phyloP scores from a whole-genome alignment of 257 asterid genomes.

The Schizonepeta tenuifolia region DNA sequence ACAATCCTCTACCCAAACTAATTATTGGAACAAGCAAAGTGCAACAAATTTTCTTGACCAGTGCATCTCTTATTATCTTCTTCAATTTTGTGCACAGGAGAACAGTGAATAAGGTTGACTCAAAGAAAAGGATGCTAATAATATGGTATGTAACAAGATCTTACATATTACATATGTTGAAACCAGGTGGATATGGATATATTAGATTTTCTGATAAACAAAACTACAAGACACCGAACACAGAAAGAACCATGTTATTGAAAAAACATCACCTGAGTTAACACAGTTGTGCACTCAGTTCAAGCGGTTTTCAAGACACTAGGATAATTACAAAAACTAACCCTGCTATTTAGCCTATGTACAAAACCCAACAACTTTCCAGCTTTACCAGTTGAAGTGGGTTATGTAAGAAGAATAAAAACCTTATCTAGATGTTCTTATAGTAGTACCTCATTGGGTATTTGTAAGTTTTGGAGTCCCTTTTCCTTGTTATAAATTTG shows the following conservation, averaged over 20 bases:
- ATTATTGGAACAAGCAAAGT: slow-evolving; percentile 17
- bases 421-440: neutral
- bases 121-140: neutral
- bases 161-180: neutral
- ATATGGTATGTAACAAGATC: slow-evolving; percentile 4
- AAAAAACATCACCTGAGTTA: neutral
- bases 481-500: neutral
- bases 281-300: slow-evolving; percentile 1
- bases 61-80: no score
- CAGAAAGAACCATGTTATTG: neutral
- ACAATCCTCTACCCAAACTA: slow-evolving; percentile 14
- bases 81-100: neutral
- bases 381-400: neutral
- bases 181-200: neutral
- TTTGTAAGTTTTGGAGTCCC: neutral
- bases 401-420: neutral
- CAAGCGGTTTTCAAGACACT: neutral
- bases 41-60: neutral
- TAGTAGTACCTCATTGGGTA: neutral
- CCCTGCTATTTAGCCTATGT: neutral
- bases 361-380: neutral
- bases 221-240: neutral
- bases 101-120: neutral
- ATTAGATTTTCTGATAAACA: slow-evolving; percentile 4
- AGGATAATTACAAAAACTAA: neutral